Evolutionary conservation across 805 yeast genomes (phyloP), one percentile per base, ranked within the genome.

Genomic region (Lipomyces chichibuensis): DNA sequence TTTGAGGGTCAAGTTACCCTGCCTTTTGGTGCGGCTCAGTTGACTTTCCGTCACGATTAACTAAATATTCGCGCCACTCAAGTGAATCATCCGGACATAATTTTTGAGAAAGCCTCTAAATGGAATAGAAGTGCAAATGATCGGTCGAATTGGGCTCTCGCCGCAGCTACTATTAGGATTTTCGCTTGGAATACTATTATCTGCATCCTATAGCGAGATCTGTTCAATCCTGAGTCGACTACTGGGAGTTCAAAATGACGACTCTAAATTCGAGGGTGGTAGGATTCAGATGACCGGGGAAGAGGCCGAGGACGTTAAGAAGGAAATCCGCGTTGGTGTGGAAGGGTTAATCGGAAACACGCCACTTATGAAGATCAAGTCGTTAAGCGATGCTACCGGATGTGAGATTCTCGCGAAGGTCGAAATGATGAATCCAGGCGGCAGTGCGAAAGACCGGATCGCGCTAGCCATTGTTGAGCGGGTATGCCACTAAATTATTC

Each of bases 391-490:
- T 14, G 77, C 83, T 13, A 91, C 97, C 0, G 96, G 96, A 0
- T 88, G 94, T 74, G 88, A 89, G 54, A 85, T 94, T 3, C 91
- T 87, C 76, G 98, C 97, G 49, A 94, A 94, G 74, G 76, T 93
- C 68, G 99, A 94, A 77, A 80, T 91, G 63, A 77, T 83, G 69
- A 95, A 94, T 74, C 98, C 98, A 0, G 99, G 94, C 0, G 98
- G 98, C 0, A 89, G 96, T 60, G 97, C 98, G 3, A 94, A 94
- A 73, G 99, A 94, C 76, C 81, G 99, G 56, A 97, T 95, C 23
- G 98, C 98, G 0, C 79, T 90, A 25, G 91, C 95, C 2, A 89
- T 94, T 57, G 89, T 94, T 20, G 80, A 85, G 64, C 85, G 85
- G 27, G 90, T 89, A 64, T 37, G 63, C 1, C 8, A 5, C 8